Conservation (phyloP, 257 asterid species). For the Solanum tacnaense region DNA sequence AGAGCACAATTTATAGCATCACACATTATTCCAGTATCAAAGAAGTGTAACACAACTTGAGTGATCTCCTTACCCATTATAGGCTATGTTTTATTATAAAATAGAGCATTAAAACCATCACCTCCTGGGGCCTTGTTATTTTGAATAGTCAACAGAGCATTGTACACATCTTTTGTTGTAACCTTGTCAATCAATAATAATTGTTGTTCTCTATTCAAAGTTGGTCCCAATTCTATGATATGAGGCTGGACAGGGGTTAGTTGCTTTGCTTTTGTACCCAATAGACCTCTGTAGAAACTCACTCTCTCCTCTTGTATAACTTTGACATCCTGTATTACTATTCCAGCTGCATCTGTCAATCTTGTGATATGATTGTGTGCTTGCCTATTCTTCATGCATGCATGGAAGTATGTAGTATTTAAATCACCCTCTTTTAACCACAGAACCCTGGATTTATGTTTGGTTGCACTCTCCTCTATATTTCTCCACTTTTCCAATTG, state of each 20-base stretch:
- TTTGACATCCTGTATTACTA: not conserved
- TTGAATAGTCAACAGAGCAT: not conserved
- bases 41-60: not conserved
- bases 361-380: not conserved
- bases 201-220: not conserved
- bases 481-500: not conserved
- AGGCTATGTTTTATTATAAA: not conserved
- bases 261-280: not conserved
- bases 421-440: not conserved
- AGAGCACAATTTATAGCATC: not conserved
- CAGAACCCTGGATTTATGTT: not conserved
- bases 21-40: not conserved
- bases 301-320: not conserved
- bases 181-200: not conserved
- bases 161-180: not conserved
- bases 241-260: not conserved
- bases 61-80: not conserved
- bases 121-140: not conserved
- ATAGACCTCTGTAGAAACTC: not conserved
- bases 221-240: not conserved
- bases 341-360: not conserved
- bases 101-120: not conserved
- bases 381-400: not conserved
- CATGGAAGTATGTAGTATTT: not conserved
- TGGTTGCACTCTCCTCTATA: not conserved